Base-by-base conservation (phyloP, 2,329 filamentous ascomycete genomes). In the Canariomyces notabilis region DNA sequence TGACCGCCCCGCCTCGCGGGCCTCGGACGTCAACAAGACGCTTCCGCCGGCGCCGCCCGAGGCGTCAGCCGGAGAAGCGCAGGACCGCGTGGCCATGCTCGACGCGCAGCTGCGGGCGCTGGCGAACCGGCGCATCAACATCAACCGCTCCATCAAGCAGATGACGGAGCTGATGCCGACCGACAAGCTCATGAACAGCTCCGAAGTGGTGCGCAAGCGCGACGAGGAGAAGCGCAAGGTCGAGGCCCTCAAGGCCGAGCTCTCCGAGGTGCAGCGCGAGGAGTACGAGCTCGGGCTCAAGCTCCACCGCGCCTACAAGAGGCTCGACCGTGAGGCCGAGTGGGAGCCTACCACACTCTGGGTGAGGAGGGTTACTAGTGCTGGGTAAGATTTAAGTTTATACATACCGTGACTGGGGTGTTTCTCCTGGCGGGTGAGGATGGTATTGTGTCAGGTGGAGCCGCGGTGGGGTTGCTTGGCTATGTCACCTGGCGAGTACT, bases 341-440 rank as follows among this genome's bases (percentile, higher is more conserved):
- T 84, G 74, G 57, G 82, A 87, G 58, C 79, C 79, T 9, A 83
- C 82, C 0, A 78, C 78, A 22, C 67, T 94, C 8, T 94, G 88
- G 88, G 85, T 94, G 40, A 77, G 83, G 59, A 75, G 88, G 53
- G 83, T 89, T 50, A 89, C 86, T n/a, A n/a, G n/a, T n/a, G n/a
- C n/a, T 15, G 51, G 78, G 74, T 37, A 57, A 35, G 22, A 29
- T 18, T 42, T 19, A n/a, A n/a, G n/a, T n/a, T n/a, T n/a, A n/a
- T n/a, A n/a, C n/a, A n/a, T n/a, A n/a, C n/a, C n/a, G n/a, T n/a
- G n/a, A n/a, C n/a, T n/a, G n/a, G n/a, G n/a, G n/a, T n/a, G n/a
- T n/a, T n/a, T n/a, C n/a, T n/a, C n/a, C n/a, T n/a, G n/a, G n/a
- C n/a, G n/a, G n/a, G n/a, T n/a, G n/a, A n/a, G n/a, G n/a, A n/a